Evolutionary conservation across 768 basidiomycete genomes (phyloP).

Genomic region (Cystofilobasidium ferigula): DNA sequence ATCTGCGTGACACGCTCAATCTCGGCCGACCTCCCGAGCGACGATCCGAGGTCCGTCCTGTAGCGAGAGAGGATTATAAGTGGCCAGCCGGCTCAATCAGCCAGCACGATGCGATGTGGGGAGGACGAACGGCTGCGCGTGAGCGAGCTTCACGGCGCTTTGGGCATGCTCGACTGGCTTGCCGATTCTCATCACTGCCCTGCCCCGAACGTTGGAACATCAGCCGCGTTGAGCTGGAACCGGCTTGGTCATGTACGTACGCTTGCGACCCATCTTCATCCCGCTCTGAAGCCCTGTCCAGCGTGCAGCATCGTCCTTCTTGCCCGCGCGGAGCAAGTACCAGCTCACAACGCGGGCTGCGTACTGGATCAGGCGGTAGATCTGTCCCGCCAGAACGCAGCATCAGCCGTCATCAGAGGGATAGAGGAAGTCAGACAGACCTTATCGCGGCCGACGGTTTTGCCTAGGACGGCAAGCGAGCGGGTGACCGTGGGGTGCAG

Average conservation of each 20-base stretch:
- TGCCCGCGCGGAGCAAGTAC: conserved; percentile 58
- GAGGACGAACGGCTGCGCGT: conserved; percentile 32
- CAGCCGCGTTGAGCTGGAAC: too few species aligned
- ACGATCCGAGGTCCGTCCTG: not conserved
- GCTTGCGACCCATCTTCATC: conserved; percentile 71
- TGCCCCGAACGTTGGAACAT: not conserved
- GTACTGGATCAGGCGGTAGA: conserved; percentile 84
- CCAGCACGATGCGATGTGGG: not conserved
- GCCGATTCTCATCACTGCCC: conserved; percentile 74
- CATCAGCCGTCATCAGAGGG: not conserved
- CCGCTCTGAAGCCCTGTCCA: conserved; percentile 70
- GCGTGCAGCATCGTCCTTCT: conserved; percentile 43
- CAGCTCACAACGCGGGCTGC: conserved; percentile 79
- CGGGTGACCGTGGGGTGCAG: conserved; percentile 73
- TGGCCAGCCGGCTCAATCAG: too few species aligned
- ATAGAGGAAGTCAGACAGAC: conserved; percentile 41
- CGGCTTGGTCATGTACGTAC: conserved; percentile 43
- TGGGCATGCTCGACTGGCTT: conserved; percentile 92
- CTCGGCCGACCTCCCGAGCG: conserved; percentile 11
- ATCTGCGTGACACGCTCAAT: conserved; percentile 56
- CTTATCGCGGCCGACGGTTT: conserved; percentile 86
- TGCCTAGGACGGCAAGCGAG: conserved; percentile 61
- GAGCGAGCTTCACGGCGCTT: conserved; percentile 62
- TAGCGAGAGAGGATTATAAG: too few species aligned
- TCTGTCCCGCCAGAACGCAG: conserved; percentile 42